Evolutionary conservation across 2,329 filamentous ascomycete species (phyloP).

Genomic region (Fusarium setosum): DNA sequence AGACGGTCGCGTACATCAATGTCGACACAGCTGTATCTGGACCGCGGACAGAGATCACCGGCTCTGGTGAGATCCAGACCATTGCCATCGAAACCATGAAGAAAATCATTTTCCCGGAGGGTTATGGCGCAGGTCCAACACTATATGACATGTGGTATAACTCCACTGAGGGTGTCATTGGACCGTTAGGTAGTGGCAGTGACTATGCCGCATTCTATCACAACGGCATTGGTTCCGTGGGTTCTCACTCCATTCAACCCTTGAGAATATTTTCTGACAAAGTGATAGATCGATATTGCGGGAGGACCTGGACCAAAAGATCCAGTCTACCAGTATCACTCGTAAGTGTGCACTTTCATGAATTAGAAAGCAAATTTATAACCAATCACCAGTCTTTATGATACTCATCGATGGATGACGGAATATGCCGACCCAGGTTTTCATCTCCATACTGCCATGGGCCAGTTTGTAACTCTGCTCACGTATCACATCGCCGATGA

Average conservation of each 20-base stretch:
- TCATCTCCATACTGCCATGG: conserved; percentile 59
- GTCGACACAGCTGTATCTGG: conserved; percentile 61
- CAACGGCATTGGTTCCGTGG: conserved; percentile 28
- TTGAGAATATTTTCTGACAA: fast-evolving
- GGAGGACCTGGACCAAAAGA: conserved; percentile 29
- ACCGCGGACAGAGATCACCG: conserved; percentile 50
- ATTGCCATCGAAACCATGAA: conserved; percentile 38
- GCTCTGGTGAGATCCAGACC: conserved; percentile 33
- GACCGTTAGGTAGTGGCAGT: conserved; percentile 26
- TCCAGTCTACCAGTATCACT: conserved; percentile 21
- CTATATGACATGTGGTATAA: conserved; percentile 36
- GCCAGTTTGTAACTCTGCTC: conserved; percentile 45
- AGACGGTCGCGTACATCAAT: conserved; percentile 56
- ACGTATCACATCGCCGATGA: conserved; percentile 33
- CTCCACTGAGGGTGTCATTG: conserved; percentile 25
- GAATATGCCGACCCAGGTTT: conserved; percentile 63
- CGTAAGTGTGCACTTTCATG: background rate
- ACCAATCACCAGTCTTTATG: conserved; percentile 9
- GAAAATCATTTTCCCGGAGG: conserved; percentile 32
- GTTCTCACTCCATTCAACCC: fast-evolving
- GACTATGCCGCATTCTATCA: conserved; percentile 33
- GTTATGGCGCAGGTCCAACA: conserved; percentile 18
- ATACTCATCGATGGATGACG: conserved; percentile 61
- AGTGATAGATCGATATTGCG: conserved; percentile 18
- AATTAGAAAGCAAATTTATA: background rate